Percentiles rank a stretch among this genome's conserved stretches.
Conservation (phyloP, 2,329 filamentous ascomycete species). For the Fusarium robinianum region DNA sequence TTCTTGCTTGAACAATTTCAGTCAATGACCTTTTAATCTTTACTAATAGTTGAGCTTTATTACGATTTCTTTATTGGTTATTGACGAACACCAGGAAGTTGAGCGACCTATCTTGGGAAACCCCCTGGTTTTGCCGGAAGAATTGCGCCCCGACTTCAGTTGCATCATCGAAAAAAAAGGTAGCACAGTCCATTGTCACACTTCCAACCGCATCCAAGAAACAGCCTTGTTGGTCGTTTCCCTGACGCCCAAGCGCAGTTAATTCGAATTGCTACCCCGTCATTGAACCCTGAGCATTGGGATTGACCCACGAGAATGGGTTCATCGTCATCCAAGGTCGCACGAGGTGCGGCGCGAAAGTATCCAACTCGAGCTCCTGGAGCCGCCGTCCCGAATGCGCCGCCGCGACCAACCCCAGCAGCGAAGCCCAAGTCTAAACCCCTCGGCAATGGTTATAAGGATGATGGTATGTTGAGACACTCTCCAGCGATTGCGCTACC, state of each 20-base stretch:
- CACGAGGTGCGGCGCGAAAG: conserved; percentile 46
- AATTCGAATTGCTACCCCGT: no score
- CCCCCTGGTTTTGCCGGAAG: conserved; percentile 26
- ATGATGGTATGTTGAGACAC: conserved; percentile 26
- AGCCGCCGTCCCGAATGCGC: conserved; percentile 26
- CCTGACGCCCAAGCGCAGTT: not conserved
- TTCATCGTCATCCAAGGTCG: conserved; percentile 52
- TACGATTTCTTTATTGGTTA: no score
- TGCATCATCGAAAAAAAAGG: conserved; percentile 26
- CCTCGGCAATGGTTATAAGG: conserved; percentile 17
- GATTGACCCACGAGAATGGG: conserved; percentile 43
- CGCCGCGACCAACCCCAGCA: conserved; percentile 23
- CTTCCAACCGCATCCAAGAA: not conserved
- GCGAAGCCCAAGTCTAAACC: conserved; percentile 12
- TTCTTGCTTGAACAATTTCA: no score
- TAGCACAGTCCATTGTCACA: conserved; percentile 7
- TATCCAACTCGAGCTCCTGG: conserved; percentile 49
- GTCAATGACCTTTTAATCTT: no score
- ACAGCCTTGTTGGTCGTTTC: not conserved
- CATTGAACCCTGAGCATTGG: no score
- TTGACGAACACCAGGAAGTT: no score
- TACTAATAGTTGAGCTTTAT: no score
- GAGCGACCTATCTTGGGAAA: not conserved
- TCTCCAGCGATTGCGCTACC: not conserved
- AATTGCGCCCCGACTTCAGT: conserved; percentile 31